phyloP scores from a whole-genome alignment of 805 yeast genomes.

The Kockiozyma suomiensis region DNA sequence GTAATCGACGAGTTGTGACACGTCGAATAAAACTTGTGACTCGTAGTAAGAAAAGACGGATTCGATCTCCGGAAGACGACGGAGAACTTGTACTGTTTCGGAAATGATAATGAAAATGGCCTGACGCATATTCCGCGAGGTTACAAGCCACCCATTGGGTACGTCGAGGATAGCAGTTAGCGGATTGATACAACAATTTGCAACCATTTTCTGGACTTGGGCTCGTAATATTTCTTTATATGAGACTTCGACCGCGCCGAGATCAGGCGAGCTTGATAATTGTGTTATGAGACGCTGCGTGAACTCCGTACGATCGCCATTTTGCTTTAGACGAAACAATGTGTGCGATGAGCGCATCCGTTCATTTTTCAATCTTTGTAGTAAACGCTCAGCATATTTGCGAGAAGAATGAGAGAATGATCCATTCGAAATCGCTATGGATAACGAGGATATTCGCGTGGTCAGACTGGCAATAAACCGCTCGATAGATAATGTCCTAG shows the following conservation, averaged over 20 bases:
- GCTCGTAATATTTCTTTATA: slow-evolving; percentile 55
- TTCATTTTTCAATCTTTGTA: not conserved
- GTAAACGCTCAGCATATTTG: not conserved
- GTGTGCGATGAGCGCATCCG: not conserved
- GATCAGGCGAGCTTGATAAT: slow-evolving; percentile 17
- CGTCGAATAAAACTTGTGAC: slow-evolving; percentile 27
- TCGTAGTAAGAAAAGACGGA: slow-evolving; percentile 9
- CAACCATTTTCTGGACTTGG: slow-evolving; percentile 74
- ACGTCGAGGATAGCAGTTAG: slow-evolving; percentile 77
- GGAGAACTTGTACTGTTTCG: slow-evolving; percentile 45
- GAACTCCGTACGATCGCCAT: not conserved
- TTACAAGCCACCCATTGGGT: slow-evolving; percentile 70
- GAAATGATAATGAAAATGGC: slow-evolving; percentile 6
- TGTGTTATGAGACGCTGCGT: slow-evolving; percentile 5
- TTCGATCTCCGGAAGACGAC: slow-evolving; percentile 11
- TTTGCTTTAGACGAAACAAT: not conserved
- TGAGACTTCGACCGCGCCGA: slow-evolving; percentile 33
- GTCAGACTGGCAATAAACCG: not conserved
- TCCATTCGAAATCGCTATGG: not conserved
- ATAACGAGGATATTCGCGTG: not conserved
- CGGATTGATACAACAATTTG: slow-evolving; percentile 84
- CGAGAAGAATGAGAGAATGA: not conserved
- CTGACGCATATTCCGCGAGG: slow-evolving; percentile 29
- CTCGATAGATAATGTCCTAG: slow-evolving; percentile 41
- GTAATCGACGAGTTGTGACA: slow-evolving; percentile 44